Evolutionary conservation across 192 early-diverging fungal genomes (phyloP), one percentile per base, ranked within the genome.

Genomic region (Martensiomyces pterosporus): DNA sequence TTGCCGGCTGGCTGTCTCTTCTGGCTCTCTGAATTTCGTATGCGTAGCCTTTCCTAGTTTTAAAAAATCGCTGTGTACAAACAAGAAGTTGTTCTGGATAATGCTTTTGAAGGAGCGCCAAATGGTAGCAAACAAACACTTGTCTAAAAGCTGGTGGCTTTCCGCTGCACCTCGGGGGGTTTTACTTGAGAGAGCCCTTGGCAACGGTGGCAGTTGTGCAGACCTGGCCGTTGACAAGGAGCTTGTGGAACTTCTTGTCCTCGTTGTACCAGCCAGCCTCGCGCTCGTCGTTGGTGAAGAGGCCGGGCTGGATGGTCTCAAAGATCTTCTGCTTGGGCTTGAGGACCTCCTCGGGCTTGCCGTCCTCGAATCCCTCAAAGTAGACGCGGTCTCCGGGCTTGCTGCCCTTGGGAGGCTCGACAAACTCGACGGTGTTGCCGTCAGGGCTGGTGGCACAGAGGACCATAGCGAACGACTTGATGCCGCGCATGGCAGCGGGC

Each of bases 291-390:
- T 80, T 79, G 19, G 87, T 91, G 49, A 83, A 79, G 39, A 89
- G 71, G 14, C 83, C 86, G 21, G 93, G 91, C 80, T 96, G 93
- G 39, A 99, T 88, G 21, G 90, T 89, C 64, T 99, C 96, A 80
- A 83, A 99, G 49, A 94, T 83, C 80, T 99, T 99, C 82, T 92
- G 93, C 81, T 99, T 99, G 53, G 96, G 93, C 67, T 95, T 95
- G 49, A 99, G 82, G 22, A 88, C 79, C 49, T 80, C 84, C 56
- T 96, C 93, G 23, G 96, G 93, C 54, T 76, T 84, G 43, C 76
- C 77, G 54, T 47, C 89, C 80, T 93, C 85, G 55, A 85, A 83
- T 24, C 91, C 92, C 21, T 89, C 89, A 78, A 97, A 92, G 79
- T 77, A 93, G 44, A 95, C 88, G 43, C 83, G 80, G 54, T 92